A percentile compares a stretch with the other conserved stretches of the same genome.
Evolutionary conservation across 1,284 basidiomycete genomes (phyloP).

Genomic region (Paramarasmius palmivorus): DNA sequence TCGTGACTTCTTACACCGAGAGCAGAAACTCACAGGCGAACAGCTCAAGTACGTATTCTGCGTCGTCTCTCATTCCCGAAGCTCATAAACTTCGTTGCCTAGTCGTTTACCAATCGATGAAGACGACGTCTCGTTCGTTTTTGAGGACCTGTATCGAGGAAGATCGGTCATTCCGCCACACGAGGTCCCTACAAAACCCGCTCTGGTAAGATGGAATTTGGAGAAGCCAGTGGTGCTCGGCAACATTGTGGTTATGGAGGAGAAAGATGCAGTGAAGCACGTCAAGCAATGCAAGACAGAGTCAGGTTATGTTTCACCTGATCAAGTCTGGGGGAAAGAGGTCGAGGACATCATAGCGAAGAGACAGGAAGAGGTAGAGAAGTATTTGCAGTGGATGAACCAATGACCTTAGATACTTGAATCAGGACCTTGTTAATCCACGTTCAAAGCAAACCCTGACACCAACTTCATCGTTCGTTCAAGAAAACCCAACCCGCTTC

Average conservation of each 20-base stretch:
- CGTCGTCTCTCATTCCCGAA: not conserved
- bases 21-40: constrained; percentile 62
- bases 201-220: constrained; percentile 81
- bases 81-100: constrained; percentile 1
- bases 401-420: too few species aligned
- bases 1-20: constrained; percentile 72
- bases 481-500: too few species aligned
- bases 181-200: constrained; percentile 67
- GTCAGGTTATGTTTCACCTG: constrained; percentile 35
- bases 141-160: constrained; percentile 86
- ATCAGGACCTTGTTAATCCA: too few species aligned
- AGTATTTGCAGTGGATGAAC: constrained; percentile 45
- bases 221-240: constrained; percentile 60
- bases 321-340: constrained; percentile 68
- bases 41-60: constrained; percentile 45
- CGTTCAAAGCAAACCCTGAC: too few species aligned
- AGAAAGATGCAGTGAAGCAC: constrained; percentile 73
- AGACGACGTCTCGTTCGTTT: constrained; percentile 80
- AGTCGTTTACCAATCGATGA: constrained; percentile 79
- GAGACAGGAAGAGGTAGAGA: constrained; percentile 50
- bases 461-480: too few species aligned
- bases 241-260: constrained; percentile 83
- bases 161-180: constrained; percentile 79
- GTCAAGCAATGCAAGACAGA: constrained; percentile 46
- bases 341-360: constrained; percentile 55